phyloP scores from a whole-genome alignment of 2,329 filamentous ascomycete genomes.

The Sphaerostilbella broomeana region DNA sequence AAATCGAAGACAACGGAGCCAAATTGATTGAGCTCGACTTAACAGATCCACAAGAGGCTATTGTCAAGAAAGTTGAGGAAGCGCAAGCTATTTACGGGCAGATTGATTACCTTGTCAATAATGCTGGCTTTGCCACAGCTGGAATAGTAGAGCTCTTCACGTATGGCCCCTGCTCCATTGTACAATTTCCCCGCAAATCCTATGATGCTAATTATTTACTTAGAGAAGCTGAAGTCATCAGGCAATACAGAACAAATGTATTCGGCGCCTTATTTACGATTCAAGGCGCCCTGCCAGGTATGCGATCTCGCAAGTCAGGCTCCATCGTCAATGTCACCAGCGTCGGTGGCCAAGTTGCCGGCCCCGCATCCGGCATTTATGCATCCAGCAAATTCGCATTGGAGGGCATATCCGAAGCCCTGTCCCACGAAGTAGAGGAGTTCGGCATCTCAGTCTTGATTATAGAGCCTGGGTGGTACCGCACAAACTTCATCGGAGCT shows the following conservation, averaged over 20 bases:
- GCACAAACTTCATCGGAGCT: constrained; percentile 2
- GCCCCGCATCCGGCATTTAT: not conserved
- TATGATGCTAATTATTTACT: too few species aligned
- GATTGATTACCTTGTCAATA: too few species aligned
- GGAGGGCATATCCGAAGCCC: constrained; percentile 7
- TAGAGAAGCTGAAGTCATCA: too few species aligned
- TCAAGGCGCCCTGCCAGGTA: constrained; percentile 40
- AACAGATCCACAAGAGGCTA: too few species aligned
- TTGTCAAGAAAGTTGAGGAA: too few species aligned
- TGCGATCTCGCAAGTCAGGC: constrained; percentile 31
- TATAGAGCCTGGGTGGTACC: constrained; percentile 1
- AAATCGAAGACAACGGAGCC: too few species aligned
- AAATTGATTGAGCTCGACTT: too few species aligned
- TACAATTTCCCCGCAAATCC: too few species aligned
- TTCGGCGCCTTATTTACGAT: constrained; percentile 42
- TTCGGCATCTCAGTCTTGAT: constrained; percentile 7
- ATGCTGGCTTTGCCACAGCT: too few species aligned
- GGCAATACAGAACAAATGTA: constrained; percentile 45
- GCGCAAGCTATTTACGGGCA: too few species aligned
- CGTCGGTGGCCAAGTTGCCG: not conserved
- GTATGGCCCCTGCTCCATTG: too few species aligned
- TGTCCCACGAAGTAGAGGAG: constrained; percentile 1
- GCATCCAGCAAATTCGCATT: constrained; percentile 4
- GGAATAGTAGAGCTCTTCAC: too few species aligned
- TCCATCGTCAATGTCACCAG: constrained; percentile 7